Percentiles rank a stretch among this genome's conserved stretches.
These are phyloP conservation scores for Lactarius trivialis DNA, from an alignment of 768 basidiomycete species.

Conservation along the genomic window DNA sequence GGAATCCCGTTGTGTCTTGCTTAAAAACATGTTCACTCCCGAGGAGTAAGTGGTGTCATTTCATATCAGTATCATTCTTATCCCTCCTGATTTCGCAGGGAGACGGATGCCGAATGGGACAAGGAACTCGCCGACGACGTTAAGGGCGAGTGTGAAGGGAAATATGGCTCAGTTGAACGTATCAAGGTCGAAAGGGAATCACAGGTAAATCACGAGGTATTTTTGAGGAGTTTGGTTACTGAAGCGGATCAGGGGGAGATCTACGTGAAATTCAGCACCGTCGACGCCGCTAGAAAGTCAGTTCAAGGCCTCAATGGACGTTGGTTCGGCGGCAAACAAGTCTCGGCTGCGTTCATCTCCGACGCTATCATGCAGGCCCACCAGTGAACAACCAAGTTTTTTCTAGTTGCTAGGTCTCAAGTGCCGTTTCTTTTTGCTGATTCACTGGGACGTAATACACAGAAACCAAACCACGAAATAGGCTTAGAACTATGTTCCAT, in stretches of 20 bases:
- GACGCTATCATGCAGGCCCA: conserved; percentile 94
- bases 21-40: conserved; percentile 97
- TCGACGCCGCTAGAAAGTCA: conserved; percentile 78
- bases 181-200: conserved; percentile 95
- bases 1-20: conserved; percentile 82
- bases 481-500: conserved; percentile 23
- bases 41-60: conserved; percentile 62
- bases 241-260: conserved; percentile 74
- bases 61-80: not conserved
- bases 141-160: conserved; percentile 85
- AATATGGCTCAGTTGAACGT: conserved; percentile 80
- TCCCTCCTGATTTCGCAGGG: conserved; percentile 41
- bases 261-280: conserved; percentile 81
- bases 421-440: conserved; percentile 22
- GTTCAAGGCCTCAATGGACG: conserved; percentile 89
- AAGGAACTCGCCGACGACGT: conserved; percentile 94
- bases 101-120: conserved; percentile 96
- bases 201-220: conserved; percentile 53
- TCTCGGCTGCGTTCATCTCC: conserved; percentile 83
- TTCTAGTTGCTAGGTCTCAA: conserved; percentile 19
- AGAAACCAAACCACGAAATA: conserved; percentile 18
- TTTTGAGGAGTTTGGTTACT: not conserved
- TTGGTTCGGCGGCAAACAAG: conserved; percentile 92
- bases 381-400: conserved; percentile 40
- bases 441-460: conserved; percentile 18